phyloP scores from a whole-genome alignment of 2,329 filamentous ascomycete species.

The Immersiporthe knoxdaviesiana region DNA sequence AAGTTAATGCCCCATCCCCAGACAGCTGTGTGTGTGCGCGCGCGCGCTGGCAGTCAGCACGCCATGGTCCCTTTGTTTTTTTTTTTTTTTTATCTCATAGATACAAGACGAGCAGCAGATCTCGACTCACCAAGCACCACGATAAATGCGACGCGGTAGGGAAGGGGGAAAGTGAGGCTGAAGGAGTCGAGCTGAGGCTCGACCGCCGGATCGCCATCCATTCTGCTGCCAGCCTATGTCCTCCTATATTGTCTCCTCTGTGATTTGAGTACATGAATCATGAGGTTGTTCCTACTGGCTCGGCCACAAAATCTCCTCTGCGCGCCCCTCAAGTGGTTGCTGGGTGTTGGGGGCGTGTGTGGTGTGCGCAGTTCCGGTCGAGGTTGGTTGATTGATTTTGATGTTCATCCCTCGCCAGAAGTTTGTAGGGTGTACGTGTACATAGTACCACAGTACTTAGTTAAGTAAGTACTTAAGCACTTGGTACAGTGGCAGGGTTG shows the following conservation, averaged over 20 bases:
- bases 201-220: slow-evolving; percentile 76
- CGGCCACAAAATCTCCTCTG: background rate
- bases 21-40: slow-evolving; percentile 74
- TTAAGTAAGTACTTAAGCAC: background rate
- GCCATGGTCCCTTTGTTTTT: no score
- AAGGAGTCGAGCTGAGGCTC: slow-evolving; percentile 79
- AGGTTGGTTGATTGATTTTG: background rate
- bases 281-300: background rate
- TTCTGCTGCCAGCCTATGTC: slow-evolving; percentile 43
- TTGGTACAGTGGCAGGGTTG: no score
- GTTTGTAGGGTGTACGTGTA: slow-evolving; percentile 10
- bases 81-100: background rate
- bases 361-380: background rate
- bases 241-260: slow-evolving; percentile 16
- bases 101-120: background rate
- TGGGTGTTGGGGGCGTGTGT: background rate
- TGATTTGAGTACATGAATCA: slow-evolving; percentile 25
- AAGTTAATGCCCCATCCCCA: slow-evolving; percentile 96
- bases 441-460: no score
- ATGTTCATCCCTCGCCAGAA: background rate
- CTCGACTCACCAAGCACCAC: slow-evolving; percentile 71
- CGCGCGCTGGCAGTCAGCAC: slow-evolving; percentile 23
- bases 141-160: slow-evolving; percentile 86
- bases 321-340: background rate
- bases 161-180: slow-evolving; percentile 83